Conservation (phyloP, 192 early-diverging fungal species). For the Backusella mclennaniae region DNA sequence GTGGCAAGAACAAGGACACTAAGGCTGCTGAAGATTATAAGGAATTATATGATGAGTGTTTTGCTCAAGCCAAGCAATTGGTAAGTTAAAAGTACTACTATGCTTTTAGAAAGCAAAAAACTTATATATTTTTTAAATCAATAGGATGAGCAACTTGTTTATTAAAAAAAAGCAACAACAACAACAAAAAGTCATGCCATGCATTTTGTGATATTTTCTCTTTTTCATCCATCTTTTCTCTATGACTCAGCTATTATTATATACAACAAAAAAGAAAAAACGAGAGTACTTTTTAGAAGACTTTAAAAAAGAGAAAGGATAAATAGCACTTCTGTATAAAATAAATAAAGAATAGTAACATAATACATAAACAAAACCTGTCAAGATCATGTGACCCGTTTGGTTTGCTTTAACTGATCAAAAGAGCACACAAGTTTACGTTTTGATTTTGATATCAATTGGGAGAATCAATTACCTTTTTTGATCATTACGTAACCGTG, state of each 20-base stretch:
- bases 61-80: conserved; percentile 74
- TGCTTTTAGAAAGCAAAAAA: background rate
- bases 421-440: background rate
- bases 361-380: background rate
- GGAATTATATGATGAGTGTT: conserved; percentile 84
- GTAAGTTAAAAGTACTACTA: conserved; percentile 31
- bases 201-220: conserved; percentile 5
- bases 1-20: conserved; percentile 68
- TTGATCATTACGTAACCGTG: background rate
- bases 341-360: conserved; percentile 3
- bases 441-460: background rate
- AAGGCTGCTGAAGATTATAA: conserved; percentile 79
- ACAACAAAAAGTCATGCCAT: background rate
- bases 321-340: background rate
- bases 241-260: background rate
- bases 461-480: background rate
- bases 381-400: background rate
- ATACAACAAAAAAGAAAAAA: background rate
- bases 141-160: conserved; percentile 32
- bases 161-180: conserved; percentile 16
- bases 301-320: background rate
- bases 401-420: background rate
- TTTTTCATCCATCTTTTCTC: background rate
- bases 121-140: background rate
- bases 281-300: background rate